Evolutionary conservation across 371 early-diverging fungal species (phyloP).

Genomic region (Rhizopus sp.): DNA sequence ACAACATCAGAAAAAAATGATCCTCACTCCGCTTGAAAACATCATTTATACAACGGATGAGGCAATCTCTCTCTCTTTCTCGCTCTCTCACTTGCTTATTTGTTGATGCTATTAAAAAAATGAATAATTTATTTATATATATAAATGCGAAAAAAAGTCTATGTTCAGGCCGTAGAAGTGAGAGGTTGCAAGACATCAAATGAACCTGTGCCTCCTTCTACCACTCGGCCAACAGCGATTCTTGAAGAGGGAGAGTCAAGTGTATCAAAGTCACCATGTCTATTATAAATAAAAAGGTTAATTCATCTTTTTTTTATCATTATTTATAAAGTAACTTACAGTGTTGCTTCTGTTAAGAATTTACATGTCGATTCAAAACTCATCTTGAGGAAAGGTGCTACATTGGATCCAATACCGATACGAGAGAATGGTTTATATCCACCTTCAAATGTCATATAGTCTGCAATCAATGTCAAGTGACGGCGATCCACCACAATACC

Average conservation of each 20-base stretch:
- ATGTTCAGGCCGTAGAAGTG: conserved; percentile 20
- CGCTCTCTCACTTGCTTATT: too few relatives aligned
- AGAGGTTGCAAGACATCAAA: conserved; percentile 85
- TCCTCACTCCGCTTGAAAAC: too few relatives aligned
- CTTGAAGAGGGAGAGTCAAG: conserved; percentile 91
- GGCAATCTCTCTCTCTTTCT: too few relatives aligned
- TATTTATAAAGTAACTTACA: conserved; percentile 47
- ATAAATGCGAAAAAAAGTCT: neutral
- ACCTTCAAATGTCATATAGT: conserved; percentile 99
- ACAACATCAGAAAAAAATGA: too few relatives aligned
- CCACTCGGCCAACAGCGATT: conserved; percentile 92
- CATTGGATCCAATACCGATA: conserved; percentile 88
- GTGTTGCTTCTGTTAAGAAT: conserved; percentile 91
- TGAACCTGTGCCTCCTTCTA: conserved; percentile 93
- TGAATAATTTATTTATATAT: conserved; percentile 1
- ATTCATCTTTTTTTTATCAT: neutral
- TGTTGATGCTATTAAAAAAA: neutral
- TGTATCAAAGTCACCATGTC: conserved; percentile 85
- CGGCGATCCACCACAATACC: conserved; percentile 96
- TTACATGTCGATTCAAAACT: conserved; percentile 94
- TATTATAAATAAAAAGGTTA: conserved; percentile 23
- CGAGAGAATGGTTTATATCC: conserved; percentile 98
- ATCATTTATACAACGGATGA: too few relatives aligned
- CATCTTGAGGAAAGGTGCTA: conserved; percentile 97
- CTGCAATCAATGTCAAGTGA: conserved; percentile 97